Percentiles rank a stretch among this genome's conserved stretches.
phyloP scores from a whole-genome alignment of 495 filamentous ascomycete genomes.

The Echria macrotheca region DNA sequence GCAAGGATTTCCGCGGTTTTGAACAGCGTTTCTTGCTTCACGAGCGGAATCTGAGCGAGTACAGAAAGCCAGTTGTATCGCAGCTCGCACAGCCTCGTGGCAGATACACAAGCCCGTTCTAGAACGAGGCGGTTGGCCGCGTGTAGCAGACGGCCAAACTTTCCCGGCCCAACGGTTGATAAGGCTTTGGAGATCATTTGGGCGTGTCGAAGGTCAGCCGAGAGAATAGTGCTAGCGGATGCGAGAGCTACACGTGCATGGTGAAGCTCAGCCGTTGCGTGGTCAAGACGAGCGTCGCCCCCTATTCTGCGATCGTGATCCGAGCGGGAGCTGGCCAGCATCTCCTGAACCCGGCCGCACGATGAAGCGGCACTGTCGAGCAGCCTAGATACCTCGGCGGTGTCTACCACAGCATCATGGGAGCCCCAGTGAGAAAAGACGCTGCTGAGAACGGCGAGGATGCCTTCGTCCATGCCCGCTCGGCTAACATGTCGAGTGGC shows the following conservation, averaged over 20 bases:
- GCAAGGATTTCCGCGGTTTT: constrained; percentile 8
- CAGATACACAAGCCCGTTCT: not conserved
- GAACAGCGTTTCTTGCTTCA: constrained; percentile 16
- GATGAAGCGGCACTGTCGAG: not conserved
- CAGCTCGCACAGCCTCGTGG: not conserved
- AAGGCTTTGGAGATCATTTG: constrained; percentile 9
- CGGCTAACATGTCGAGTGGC: not conserved
- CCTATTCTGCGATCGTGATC: not conserved
- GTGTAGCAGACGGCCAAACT: constrained; percentile 9
- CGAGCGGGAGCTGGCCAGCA: not conserved
- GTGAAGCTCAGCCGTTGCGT: not conserved
- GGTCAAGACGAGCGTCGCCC: no score
- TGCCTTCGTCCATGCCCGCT: not conserved
- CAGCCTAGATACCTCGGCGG: not conserved
- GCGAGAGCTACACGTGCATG: not conserved
- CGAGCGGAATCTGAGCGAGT: constrained; percentile 20
- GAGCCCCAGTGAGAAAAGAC: constrained; percentile 13
- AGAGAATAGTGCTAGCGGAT: not conserved
- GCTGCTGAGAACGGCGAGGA: constrained; percentile 15
- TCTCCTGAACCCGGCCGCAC: not conserved
- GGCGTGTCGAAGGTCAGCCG: constrained; percentile 2
- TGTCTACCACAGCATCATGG: not conserved
- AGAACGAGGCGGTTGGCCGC: constrained; percentile 10
- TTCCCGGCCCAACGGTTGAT: not conserved
- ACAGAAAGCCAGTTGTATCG: constrained; percentile 25